Percentiles rank a stretch among this genome's conserved stretches.
phyloP scores from a whole-genome alignment of 2,329 filamentous ascomycete species.

The Talaromyces sp. region DNA sequence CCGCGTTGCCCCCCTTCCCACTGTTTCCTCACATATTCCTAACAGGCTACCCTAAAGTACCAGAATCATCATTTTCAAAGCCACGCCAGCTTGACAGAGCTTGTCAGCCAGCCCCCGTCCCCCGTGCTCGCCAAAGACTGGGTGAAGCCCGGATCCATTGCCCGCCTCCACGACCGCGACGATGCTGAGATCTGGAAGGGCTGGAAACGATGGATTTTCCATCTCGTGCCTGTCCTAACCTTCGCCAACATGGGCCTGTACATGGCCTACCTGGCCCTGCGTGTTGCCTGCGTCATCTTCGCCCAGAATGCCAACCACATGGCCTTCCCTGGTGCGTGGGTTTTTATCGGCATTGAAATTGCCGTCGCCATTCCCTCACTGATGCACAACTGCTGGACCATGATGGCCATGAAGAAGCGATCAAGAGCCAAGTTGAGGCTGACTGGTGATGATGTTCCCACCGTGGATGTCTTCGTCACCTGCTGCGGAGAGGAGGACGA shows the following conservation, averaged over 20 bases:
- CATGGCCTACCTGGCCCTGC: conserved; percentile 45
- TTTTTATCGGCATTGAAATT: conserved; percentile 52
- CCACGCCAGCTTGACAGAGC: conserved; percentile 26
- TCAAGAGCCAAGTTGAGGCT: conserved; percentile 45
- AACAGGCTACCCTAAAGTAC: conserved; percentile 11
- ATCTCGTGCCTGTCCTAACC: conserved; percentile 28
- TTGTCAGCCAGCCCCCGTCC: conserved; percentile 25
- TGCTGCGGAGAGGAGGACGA: conserved; percentile 40
- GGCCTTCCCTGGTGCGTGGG: conserved; percentile 49
- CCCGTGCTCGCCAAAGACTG: conserved; percentile 29
- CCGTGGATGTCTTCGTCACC: conserved; percentile 40
- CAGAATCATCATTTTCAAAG: conserved; percentile 24
- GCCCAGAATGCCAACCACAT: conserved; percentile 40
- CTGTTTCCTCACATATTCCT: neutral
- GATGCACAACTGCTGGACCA: conserved; percentile 54
- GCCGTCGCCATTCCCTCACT: conserved; percentile 49
- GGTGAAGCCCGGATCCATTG: conserved; percentile 32
- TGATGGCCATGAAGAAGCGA: conserved; percentile 52
- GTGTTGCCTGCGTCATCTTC: conserved; percentile 48
- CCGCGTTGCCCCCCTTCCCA: neutral
- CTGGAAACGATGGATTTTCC: conserved; percentile 32
- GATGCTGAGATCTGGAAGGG: conserved; percentile 32
- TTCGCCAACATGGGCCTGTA: conserved; percentile 30
- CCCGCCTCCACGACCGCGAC: conserved; percentile 29
- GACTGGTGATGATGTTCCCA: conserved; percentile 27